A percentile compares a stretch with the other conserved stretches of the same genome.
Evolutionary conservation across 345 rosid species (phyloP).

Genomic region (Citrus inodora): DNA sequence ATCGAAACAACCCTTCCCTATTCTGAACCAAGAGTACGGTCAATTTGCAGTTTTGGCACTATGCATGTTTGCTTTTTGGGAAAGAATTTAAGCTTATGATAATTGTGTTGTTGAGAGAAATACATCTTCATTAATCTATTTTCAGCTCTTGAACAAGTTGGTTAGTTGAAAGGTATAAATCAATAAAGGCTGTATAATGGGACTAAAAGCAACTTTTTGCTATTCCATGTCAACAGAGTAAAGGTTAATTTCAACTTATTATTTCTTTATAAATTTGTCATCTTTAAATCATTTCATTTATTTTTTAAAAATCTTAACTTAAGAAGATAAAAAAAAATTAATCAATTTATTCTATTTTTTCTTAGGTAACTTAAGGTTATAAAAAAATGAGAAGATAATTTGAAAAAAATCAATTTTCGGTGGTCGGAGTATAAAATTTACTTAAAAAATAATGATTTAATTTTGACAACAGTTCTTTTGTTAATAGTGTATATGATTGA

Average conservation of each 20-base stretch:
- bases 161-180: neutral
- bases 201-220: neutral
- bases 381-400: too few relatives aligned
- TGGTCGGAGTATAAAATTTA: rapidly evolving
- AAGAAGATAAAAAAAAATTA: too few relatives aligned
- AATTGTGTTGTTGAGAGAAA: neutral
- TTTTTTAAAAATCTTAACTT: too few relatives aligned
- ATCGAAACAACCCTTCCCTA: neutral
- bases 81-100: neutral
- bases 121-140: neutral
- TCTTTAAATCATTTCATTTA: too few relatives aligned
- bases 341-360: too few relatives aligned
- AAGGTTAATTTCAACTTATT: too few relatives aligned
- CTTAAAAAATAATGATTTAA: neutral
- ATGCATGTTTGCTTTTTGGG: neutral
- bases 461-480: neutral
- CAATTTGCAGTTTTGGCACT: neutral
- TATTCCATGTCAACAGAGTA: neutral
- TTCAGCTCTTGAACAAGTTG: neutral
- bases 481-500: too few relatives aligned
- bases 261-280: too few relatives aligned
- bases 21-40: neutral
- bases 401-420: rapidly evolving
- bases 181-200: neutral
- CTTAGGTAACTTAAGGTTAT: too few relatives aligned